These are phyloP conservation scores for Trichoderma orchidacearum DNA, from an alignment of 495 filamentous ascomycete genomes.

Conservation along the genomic window DNA sequence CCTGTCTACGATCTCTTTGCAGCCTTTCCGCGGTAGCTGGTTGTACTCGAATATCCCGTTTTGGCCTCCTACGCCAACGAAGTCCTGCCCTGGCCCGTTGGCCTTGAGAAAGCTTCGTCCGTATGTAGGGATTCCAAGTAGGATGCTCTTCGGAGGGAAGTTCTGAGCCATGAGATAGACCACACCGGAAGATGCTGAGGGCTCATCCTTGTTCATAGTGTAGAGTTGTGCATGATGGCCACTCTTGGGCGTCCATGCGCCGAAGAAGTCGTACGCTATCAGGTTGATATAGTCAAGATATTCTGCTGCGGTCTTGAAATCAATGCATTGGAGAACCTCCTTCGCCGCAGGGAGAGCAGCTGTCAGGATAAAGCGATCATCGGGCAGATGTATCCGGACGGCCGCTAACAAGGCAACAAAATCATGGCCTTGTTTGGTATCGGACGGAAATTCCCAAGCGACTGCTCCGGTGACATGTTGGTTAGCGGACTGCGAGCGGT, in stretches of 20 bases:
- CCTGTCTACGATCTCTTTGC: conserved; percentile 57
- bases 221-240: conserved; percentile 73
- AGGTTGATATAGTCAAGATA: conserved; percentile 81
- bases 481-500: neutral
- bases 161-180: conserved; percentile 50
- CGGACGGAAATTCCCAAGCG: conserved; percentile 80
- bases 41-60: conserved; percentile 77
- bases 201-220: conserved; percentile 28
- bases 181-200: conserved; percentile 50
- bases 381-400: conserved; percentile 56
- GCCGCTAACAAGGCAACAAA: conserved; percentile 59
- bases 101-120: conserved; percentile 66
- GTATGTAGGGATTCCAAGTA: conserved; percentile 80
- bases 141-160: conserved; percentile 51
- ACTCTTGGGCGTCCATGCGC: conserved; percentile 48
- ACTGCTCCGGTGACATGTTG: conserved; percentile 34
- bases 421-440: conserved; percentile 53
- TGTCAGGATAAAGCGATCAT: conserved; percentile 62
- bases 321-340: conserved; percentile 63
- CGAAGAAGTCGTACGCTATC: conserved; percentile 65
- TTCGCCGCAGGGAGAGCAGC: conserved; percentile 69
- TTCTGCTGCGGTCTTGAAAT: conserved; percentile 46
- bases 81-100: conserved; percentile 51
- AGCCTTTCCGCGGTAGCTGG: conserved; percentile 56
- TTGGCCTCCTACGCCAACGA: conserved; percentile 52